phyloP scores from a whole-genome alignment of 1,284 basidiomycete species.

The Ustilago bromivora region DNA sequence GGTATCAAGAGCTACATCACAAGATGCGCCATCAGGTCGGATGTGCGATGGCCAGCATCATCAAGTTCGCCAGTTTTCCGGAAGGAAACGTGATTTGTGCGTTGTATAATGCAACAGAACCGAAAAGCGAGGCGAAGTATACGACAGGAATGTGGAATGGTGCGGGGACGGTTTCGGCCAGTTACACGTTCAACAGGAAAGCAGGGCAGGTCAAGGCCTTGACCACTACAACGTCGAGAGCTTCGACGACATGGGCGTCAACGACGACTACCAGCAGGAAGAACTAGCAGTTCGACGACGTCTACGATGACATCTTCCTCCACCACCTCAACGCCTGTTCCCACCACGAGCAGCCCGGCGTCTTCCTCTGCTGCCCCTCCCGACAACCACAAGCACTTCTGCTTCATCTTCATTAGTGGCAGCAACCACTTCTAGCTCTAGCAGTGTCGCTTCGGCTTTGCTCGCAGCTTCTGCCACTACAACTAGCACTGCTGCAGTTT shows the following conservation, averaged over 20 bases:
- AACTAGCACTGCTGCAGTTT: too few species aligned
- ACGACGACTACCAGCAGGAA: background rate
- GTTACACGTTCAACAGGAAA: constrained; percentile 31
- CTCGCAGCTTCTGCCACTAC: too few species aligned
- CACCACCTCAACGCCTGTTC: too few species aligned
- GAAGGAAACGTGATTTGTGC: constrained; percentile 42
- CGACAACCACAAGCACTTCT: too few species aligned
- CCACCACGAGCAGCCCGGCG: too few species aligned
- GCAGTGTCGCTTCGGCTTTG: too few species aligned
- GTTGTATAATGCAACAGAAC: constrained; percentile 6
- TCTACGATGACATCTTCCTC: too few species aligned
- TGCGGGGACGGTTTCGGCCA: constrained; percentile 18
- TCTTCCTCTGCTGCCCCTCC: too few species aligned
- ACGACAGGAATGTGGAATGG: constrained; percentile 27
- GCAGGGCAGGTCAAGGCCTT: constrained; percentile 18
- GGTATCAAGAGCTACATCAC: constrained; percentile 22
- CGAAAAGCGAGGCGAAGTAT: constrained; percentile 16
- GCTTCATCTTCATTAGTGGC: too few species aligned
- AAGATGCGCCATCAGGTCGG: constrained; percentile 11
- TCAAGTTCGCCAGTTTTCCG: constrained; percentile 26
- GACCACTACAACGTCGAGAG: background rate
- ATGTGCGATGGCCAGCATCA: constrained; percentile 39
- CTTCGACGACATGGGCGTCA: constrained; percentile 2
- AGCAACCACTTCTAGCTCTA: too few species aligned
- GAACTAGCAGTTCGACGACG: too few species aligned